Evolutionary conservation across 257 asterid genomes (phyloP), one percentile per base, ranked within the genome.

Genomic region (Haberlea rhodopensis): DNA sequence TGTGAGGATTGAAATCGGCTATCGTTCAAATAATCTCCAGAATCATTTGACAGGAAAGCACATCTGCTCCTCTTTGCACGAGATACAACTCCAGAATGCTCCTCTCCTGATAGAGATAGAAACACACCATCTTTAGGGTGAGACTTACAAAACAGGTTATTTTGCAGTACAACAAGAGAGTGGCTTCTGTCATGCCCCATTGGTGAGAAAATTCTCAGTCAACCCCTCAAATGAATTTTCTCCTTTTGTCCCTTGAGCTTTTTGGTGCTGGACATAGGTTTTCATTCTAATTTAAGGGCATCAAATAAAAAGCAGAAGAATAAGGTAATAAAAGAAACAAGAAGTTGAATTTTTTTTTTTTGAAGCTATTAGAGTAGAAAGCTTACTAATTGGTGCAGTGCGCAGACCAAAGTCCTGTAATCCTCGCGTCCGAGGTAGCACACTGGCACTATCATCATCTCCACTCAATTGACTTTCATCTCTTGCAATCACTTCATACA

Each of bases 341-440:
- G 49, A 43, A 37, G n/a, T n/a, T n/a, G n/a, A n/a, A n/a, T n/a
- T n/a, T n/a, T n/a, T n/a, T n/a, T n/a, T n/a, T 54, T 65, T n/a
- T n/a, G 67, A 64, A 74, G 76, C 56, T 23, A 58, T 63, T 21
- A 62, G 28, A 53, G 71, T 65, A 73, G 80, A 68, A 77, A 75
- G 61, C 79, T 74, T 79, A 72, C 80, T 76, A 51, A 70, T 72
- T 55, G 80, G 76, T 73, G 79, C 82, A 80, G 87, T 72, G 31
- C 75, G 81, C 52, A 84, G 89, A 54, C 95, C 95, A 66, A 87
- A 81, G 79, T 87, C 96, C 82, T 82, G 88, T 82, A 89, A 84
- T 71, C 90, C 96, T 82, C 96, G 85, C 86, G 85, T 82, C 60
- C 92, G 82, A 27, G 90, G 90, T 23, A 77, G 81, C 37, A 60